A percentile compares a stretch with the other conserved stretches of the same genome.
Evolutionary conservation across 2,329 filamentous ascomycete genomes (phyloP).

Genomic region (Cytospora mali): DNA sequence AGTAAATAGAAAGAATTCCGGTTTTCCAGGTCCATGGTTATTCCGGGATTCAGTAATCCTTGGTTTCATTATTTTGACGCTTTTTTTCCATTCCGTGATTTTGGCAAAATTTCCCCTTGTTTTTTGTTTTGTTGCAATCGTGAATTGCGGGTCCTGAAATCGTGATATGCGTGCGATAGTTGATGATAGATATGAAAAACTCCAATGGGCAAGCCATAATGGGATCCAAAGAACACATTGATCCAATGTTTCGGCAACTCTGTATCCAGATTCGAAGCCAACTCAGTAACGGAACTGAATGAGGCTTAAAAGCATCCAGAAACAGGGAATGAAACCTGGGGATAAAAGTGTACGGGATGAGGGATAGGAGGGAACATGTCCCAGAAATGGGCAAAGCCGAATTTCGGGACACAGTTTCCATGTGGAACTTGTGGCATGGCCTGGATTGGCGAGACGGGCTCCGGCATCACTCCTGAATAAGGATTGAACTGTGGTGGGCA

Average conservation of each 20-base stretch:
- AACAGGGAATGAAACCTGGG: conserved; percentile 49
- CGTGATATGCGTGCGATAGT: neutral
- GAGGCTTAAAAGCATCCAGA: conserved; percentile 21
- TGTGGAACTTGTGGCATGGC: conserved; percentile 34
- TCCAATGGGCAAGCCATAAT: neutral
- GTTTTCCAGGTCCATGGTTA: neutral
- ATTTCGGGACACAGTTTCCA: conserved; percentile 46
- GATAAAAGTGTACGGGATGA: conserved; percentile 54
- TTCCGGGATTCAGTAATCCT: neutral
- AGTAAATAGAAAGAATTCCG: neutral
- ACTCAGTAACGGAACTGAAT: conserved; percentile 1
- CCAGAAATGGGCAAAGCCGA: conserved; percentile 52
- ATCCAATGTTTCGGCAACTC: neutral
- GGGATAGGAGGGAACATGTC: conserved; percentile 54
- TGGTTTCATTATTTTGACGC: neutral
- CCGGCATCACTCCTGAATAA: conserved; percentile 46
- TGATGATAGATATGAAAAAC: neutral
- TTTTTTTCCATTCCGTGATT: neutral
- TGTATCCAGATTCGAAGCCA: neutral
- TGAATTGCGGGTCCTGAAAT: neutral
- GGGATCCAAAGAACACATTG: neutral
- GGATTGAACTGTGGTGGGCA: conserved; percentile 53
- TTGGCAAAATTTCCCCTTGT: neutral
- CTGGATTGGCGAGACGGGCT: conserved; percentile 41
- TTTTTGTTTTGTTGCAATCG: neutral